A percentile compares a stretch with the other conserved stretches of the same genome.
phyloP scores from a whole-genome alignment of 805 yeast species.

The Vanderwaltozyma yarrowii region DNA sequence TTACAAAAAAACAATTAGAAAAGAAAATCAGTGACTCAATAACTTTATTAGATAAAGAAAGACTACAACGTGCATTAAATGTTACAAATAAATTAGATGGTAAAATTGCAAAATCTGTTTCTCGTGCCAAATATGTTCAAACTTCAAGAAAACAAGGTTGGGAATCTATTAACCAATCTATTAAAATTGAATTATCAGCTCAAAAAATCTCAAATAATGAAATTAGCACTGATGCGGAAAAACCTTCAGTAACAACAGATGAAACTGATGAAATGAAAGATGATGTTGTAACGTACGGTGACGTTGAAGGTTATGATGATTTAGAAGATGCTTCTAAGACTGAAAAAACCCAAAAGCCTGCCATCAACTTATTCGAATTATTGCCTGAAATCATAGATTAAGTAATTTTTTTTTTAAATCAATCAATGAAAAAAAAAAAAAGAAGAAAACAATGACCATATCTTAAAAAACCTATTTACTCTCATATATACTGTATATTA shows the following conservation, averaged over 20 bases:
- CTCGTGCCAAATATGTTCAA: conserved; percentile 53
- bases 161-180: conserved; percentile 53
- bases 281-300: conserved; percentile 2
- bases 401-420: too few species aligned
- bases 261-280: conserved; percentile 1
- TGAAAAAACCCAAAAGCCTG: neutral
- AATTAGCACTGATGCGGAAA: neutral
- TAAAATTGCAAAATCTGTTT: conserved; percentile 55
- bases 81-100: conserved; percentile 46
- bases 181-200: conserved; percentile 26
- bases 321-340: neutral
- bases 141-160: conserved; percentile 58
- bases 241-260: neutral
- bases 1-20: conserved; percentile 18
- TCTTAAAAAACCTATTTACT: too few species aligned
- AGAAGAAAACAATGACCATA: too few species aligned
- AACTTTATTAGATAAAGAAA: conserved; percentile 28
- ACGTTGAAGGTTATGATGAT: conserved; percentile 2
- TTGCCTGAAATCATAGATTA: neutral
- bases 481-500: too few species aligned
- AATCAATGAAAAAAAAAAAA: too few species aligned
- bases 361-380: conserved; percentile 1
- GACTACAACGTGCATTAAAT: conserved; percentile 40
- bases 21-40: conserved; percentile 13
- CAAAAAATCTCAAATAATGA: neutral